Base-by-base conservation (phyloP, 2,329 filamentous ascomycete genomes). In the Diplodia corticola region DNA sequence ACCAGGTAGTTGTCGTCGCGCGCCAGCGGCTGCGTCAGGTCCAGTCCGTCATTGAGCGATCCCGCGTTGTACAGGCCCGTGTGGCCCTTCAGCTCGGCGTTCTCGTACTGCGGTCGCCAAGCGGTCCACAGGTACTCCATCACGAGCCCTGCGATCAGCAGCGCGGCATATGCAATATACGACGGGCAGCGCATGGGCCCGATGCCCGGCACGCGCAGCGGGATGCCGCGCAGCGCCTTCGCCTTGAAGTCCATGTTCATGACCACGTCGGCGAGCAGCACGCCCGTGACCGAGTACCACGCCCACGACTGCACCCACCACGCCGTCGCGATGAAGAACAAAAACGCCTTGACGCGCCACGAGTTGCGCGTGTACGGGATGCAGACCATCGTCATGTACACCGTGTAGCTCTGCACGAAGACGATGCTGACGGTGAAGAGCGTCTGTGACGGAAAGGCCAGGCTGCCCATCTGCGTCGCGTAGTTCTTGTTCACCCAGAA, bases 251-350 rank as follows among this genome's bases (percentile, higher is more conserved):
- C 71, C 75, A 81, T 80, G 68, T 81, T 79, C 64, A 79, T 71
- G 15, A 79, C 75, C 17, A 76, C 72, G 64, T 82, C 81, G 5
- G 78, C 76, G 28, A 82, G 69, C 6, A 97, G 72, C 0, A 82
- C 73, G 5, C 78, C 80, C 1, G 78, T 77, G 48, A 82, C 75
- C 17, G 78, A 77, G 68, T 79, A 82, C 80, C 80, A 82, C 0
- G 80, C 80, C 78, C 80, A 82, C 10, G 75, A 78, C 69, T 82
- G 78, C 5, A 81, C 78, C 81, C 81, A 82, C 74, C 78, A 83
- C 1, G 80, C 80, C 3, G 79, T 77, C 33, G 79, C 49, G 64
- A 82, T 75, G 72, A 82, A 81, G 24, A 72, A 67, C n/a, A 77
- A 57, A 28, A 78, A 70, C 2, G 75, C 77, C 66, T 78, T 76